phyloP scores from a whole-genome alignment of 2,329 filamentous ascomycete species.

The Sporothrix dimorphospora region DNA sequence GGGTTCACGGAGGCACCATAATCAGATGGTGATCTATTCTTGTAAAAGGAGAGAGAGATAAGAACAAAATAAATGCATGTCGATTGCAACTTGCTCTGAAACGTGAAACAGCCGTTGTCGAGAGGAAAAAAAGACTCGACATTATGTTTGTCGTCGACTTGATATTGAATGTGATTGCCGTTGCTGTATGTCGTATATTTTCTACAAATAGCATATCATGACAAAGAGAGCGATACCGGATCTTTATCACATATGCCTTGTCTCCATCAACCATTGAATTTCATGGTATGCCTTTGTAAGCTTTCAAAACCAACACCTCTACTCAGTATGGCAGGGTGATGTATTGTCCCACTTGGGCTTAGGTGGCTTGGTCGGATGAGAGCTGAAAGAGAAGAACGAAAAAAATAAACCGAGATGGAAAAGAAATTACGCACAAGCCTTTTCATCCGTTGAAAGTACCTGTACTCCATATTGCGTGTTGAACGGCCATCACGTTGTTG shows the following conservation, averaged over 20 bases:
- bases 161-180: too few relatives aligned
- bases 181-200: not conserved
- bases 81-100: not conserved
- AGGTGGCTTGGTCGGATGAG: not conserved
- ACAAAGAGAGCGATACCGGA: constrained; percentile 11
- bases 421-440: not conserved
- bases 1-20: constrained; percentile 1
- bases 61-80: not conserved
- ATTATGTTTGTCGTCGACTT: too few relatives aligned
- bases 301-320: not conserved
- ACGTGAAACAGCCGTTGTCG: not conserved
- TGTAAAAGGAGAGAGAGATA: not conserved
- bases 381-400: not conserved
- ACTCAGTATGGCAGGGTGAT: too few relatives aligned
- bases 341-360: not conserved
- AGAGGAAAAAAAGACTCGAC: too few relatives aligned
- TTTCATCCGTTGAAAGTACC: not conserved
- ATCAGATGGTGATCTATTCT: constrained; percentile 25
- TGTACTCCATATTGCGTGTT: not conserved
- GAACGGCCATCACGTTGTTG: not conserved
- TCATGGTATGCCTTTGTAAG: not conserved
- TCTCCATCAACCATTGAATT: not conserved
- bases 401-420: not conserved
- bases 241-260: not conserved
- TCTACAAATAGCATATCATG: not conserved